A percentile compares a stretch with the other conserved stretches of the same genome.
Evolutionary conservation across 2,329 filamentous ascomycete genomes (phyloP).

Genomic region (Fusarium sp.): DNA sequence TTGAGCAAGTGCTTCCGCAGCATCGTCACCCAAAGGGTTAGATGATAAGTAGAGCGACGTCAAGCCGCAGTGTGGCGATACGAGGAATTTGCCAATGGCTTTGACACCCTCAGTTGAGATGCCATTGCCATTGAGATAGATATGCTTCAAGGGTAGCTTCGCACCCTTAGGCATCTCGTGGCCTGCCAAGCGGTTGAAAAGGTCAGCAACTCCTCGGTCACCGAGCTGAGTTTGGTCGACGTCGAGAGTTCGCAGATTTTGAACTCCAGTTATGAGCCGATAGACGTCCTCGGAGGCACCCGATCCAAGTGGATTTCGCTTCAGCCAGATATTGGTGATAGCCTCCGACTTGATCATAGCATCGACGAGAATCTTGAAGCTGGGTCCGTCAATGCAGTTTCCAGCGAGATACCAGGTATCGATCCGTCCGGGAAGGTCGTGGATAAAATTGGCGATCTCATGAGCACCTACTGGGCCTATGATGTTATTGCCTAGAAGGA

Average conservation of each 20-base stretch:
- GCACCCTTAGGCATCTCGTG: slow-evolving; percentile 46
- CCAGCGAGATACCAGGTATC: slow-evolving; percentile 69
- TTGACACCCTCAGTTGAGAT: slow-evolving; percentile 48
- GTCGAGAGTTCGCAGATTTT: slow-evolving; percentile 62
- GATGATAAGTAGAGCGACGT: slow-evolving; percentile 54
- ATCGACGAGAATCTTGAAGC: slow-evolving; percentile 58
- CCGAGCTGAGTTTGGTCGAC: slow-evolving; percentile 66
- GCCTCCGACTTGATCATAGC: slow-evolving; percentile 58
- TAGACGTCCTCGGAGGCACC: slow-evolving; percentile 56
- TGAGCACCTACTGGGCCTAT: slow-evolving; percentile 62
- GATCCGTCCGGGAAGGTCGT: slow-evolving; percentile 60
- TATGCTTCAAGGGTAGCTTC: slow-evolving; percentile 51
- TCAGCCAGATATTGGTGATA: slow-evolving; percentile 66
- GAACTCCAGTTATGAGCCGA: slow-evolving; percentile 57
- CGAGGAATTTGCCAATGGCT: slow-evolving; percentile 52
- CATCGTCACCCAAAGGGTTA: slow-evolving; percentile 54
- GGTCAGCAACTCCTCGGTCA: slow-evolving; percentile 58
- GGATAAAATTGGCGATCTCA: slow-evolving; percentile 60
- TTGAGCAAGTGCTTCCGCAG: slow-evolving; percentile 48
- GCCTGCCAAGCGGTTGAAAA: slow-evolving; percentile 56
- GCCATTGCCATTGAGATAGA: slow-evolving; percentile 55
- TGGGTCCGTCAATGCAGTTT: slow-evolving; percentile 62
- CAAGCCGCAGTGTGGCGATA: slow-evolving; percentile 50
- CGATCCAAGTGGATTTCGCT: slow-evolving; percentile 63
- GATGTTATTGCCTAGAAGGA: slow-evolving; percentile 67